Evolutionary conservation across 129 eudicot species (phyloP), one percentile per base, ranked within the genome.

Genomic region (Escallonia herrerae): DNA sequence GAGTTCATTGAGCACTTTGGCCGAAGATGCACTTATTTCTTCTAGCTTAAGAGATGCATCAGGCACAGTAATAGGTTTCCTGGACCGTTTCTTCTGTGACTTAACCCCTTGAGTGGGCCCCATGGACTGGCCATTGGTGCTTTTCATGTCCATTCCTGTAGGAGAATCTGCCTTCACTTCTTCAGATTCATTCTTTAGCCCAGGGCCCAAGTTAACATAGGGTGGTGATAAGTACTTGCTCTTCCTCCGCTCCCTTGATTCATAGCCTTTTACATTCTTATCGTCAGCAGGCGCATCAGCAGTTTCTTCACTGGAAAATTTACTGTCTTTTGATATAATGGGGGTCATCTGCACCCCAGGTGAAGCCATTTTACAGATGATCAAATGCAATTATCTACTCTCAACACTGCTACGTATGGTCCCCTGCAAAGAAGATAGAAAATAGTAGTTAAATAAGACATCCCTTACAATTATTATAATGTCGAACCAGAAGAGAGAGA

Each of bases 141-240:
- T 67, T 40, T 68, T 66, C 48, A 48, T 12, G 75, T 69, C 68
- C 8, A 9, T 44, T 72, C 46, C 82, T 66, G 49, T 5, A 8
- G 49, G 49, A 5, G 49, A 5, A 5, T 45, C 9, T 45, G 49
- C 9, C 58, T 33, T n/a, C 22, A n/a, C 58, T 14, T 13, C 22
- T 15, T 69, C 81, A 8, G 75, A 5, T 55, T 22, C 73, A 15
- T 49, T 62, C 53, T 56, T 74, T 5, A n/a, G 41, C 5, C 52
- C 68, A 42, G 15, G 43, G 15, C 38, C 62, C 6, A 60, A 50
- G 56, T 81, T 67, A 8, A 79, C 69, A 54, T 75, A 83, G 7
- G 95, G 95, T 70, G 69, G 83, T 5, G 95, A 79, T 49, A 88
- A 74, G 71, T 69, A 85, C 69, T 79, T 87, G 84, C 96, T 91